Base-by-base conservation (phyloP, 148 eudicot genomes). In the Amaranthus palmeri region DNA sequence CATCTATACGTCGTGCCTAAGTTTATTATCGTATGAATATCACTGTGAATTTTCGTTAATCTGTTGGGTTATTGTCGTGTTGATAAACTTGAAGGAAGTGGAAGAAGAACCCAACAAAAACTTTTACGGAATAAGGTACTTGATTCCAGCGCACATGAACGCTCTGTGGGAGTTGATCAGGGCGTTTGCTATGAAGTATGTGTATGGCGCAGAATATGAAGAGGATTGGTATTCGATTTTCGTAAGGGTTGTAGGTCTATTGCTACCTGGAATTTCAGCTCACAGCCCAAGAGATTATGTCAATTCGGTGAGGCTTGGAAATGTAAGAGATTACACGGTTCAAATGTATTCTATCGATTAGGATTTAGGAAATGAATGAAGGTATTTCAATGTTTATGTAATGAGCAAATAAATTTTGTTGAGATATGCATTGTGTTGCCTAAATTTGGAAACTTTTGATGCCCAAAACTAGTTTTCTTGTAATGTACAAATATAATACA, bases 151-250 rank as follows among this genome's bases (percentile, higher is more conserved):
- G 25, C 74, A 92, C 65, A 2, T 85, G 71, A 92, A 86, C 73
- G 88, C 97, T 47, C 71, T 68, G 7, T 89, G 97, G 97, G 97
- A 92, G 83, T 63, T 89, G 50, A 65, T 89, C 9, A 86, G 97
- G 82, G 86, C 88, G 47, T 79, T 89, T 8, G 65, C 74, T 5
- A 82, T 88, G 75, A 72, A 78, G 1, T 83, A 83, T 65, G 48
- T 74, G 43, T 45, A 83, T 42, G 97, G 97, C 14, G 72, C 79
- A 4, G 96, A 83, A 13, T 92, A 80, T 69, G 79, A 77, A 75
- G 97, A 89, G 77, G 49, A 82, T 1, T 86, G 97, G 96, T 75
- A 66, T 72, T 82, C 87, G 4, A 74, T 82, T 11, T 7, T 81
- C 59, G 72, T 86, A 6, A 74, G 95, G 77, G 8, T 78, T 4